Conservation (phyloP, 441 rosid species). For the Croton laevigatus region DNA sequence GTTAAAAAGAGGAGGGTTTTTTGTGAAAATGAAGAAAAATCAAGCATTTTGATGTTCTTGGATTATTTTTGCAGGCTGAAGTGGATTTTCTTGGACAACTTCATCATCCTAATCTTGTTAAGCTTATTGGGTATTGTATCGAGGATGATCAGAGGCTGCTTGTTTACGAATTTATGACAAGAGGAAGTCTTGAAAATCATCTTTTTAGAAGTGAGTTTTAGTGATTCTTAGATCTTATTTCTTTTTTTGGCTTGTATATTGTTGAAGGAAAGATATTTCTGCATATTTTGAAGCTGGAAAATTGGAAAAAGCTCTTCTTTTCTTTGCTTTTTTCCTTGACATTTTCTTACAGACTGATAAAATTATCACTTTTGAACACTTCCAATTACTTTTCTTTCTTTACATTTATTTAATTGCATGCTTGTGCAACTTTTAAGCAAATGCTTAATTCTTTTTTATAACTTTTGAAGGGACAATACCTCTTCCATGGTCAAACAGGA, state of each 20-base stretch:
- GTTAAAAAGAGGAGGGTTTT: conserved; percentile 9
- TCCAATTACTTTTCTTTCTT: conserved; percentile 2
- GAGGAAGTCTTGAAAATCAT: conserved; percentile 94
- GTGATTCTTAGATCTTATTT: not conserved
- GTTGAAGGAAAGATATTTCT: conserved; percentile 1
- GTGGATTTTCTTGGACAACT: conserved; percentile 94
- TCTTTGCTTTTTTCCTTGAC: not conserved
- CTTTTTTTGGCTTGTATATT: not conserved
- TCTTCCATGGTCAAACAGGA: conserved; percentile 62
- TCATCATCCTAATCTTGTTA: conserved; percentile 86
- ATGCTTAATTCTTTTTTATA: conserved; percentile 29
- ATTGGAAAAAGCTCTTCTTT: not conserved
- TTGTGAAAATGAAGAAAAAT: not conserved
- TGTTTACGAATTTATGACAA: conserved; percentile 87
- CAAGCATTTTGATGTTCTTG: conserved; percentile 6
- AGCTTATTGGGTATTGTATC: conserved; percentile 95
- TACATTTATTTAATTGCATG: not conserved
- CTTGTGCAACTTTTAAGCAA: conserved; percentile 8
- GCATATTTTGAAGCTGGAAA: conserved; percentile 6
- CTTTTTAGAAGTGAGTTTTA: conserved; percentile 73
- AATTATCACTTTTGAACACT: conserved; percentile 9
- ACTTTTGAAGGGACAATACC: conserved; percentile 54
- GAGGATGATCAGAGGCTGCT: conserved; percentile 91
- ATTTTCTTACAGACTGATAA: conserved; percentile 10
- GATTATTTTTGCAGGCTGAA: conserved; percentile 58